Evolutionary conservation across 75 land plant species (phyloP), one percentile per base, ranked within the genome.

Genomic region (Chamaecyparis obtusa): DNA sequence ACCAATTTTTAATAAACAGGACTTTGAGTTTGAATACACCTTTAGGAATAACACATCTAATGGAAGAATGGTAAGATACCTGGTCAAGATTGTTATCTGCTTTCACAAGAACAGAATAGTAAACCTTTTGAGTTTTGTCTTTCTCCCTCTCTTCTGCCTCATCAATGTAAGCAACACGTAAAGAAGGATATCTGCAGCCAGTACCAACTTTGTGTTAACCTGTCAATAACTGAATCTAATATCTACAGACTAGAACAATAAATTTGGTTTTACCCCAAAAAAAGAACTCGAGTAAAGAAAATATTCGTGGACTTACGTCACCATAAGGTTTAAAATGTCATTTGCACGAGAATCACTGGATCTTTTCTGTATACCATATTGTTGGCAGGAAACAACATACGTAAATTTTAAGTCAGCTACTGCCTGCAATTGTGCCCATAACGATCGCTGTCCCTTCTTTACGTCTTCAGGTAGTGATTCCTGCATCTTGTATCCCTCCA

Each of bases 141-240:
- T 91, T 91, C 41, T 89, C 90, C 85, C 91, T 87, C 78, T 96
- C 96, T 77, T 98, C 99, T 88, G 92, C 89, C 82, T 95, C 96
- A 91, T 98, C 99, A 37, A 98, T 93, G 87, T 96, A 98, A 69
- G 99, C 99, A 76, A 98, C 95, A 72, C 99, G 96, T 79, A 98
- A 87, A 83, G 97, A 94, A 75, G 95, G 95, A 81, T 98, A 92
- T 89, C 99, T 98, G 85, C 44, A 91, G 33, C 86, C 51, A 56
- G 19, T 35, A 84, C 16, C 57, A 55, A 1, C 13, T 74, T 74
- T 30, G 32, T 84, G 6, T 55, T 9, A 84, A 84, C 37, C 0
- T 27, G 32, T 54, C 21, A 84, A 51, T 35, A 9, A 84, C 60
- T 15, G 16, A 84, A 13, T 17, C 30, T 30, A 33, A 6, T 55